phyloP scores from a whole-genome alignment of 2,329 filamentous ascomycete genomes.

The Fusarium brachygibbosum region DNA sequence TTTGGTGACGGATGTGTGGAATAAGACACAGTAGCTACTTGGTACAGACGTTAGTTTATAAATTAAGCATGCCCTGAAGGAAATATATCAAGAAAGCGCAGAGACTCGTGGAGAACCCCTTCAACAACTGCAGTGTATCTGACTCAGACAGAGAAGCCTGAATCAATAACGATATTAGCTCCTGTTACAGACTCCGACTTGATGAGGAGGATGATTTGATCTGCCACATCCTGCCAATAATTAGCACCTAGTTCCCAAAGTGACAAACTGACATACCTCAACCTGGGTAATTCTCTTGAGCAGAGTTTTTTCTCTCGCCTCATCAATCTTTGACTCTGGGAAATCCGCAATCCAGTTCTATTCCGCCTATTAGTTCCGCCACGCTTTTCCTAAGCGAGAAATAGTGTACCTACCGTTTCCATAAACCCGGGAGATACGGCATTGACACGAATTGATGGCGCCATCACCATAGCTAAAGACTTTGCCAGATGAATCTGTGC shows the following conservation, averaged over 20 bases:
- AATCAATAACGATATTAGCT: slow-evolving; percentile 8
- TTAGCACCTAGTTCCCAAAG: rapidly evolving
- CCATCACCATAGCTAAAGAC: slow-evolving; percentile 20
- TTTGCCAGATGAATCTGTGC: slow-evolving; percentile 17
- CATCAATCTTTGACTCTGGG: slow-evolving; percentile 12
- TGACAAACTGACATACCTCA: background rate
- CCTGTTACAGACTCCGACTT: slow-evolving; percentile 9
- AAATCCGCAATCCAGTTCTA: slow-evolving; percentile 15
- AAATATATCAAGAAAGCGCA: too few relatives aligned
- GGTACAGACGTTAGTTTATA: too few relatives aligned
- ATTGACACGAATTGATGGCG: slow-evolving; percentile 14
- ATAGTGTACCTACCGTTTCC: slow-evolving; percentile 6
- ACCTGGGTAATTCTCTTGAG: slow-evolving; percentile 16
- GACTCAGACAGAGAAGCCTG: slow-evolving; percentile 1
- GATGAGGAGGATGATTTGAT: slow-evolving; percentile 1
- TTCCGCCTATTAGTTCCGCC: too few relatives aligned
- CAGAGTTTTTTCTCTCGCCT: slow-evolving; percentile 8
- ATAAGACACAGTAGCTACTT: too few relatives aligned
- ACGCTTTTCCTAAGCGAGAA: too few relatives aligned
- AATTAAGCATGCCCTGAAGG: too few relatives aligned
- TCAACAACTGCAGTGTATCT: too few relatives aligned
- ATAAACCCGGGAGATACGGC: slow-evolving; percentile 22
- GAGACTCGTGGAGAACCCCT: too few relatives aligned
- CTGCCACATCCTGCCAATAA: slow-evolving; percentile 7
- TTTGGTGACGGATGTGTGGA: too few relatives aligned